These are phyloP conservation scores for Ustilaginoidea virens DNA, from an alignment of 2,329 filamentous ascomycete genomes.

Conservation along the genomic window DNA sequence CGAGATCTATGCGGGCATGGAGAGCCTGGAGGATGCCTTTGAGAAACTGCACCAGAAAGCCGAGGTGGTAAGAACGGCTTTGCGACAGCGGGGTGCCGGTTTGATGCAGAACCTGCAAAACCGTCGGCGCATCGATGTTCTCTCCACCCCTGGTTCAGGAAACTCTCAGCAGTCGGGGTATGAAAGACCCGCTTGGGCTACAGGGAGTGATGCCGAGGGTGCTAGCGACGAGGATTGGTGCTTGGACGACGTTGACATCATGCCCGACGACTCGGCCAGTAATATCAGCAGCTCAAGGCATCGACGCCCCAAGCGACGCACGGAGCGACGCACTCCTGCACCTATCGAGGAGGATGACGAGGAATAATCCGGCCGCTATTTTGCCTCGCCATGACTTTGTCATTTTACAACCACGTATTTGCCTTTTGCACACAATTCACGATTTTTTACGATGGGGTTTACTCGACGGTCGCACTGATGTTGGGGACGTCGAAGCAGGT, in stretches of 20 bases:
- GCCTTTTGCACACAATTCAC: too few species aligned
- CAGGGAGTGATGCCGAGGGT: conserved; percentile 29
- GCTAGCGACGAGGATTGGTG: conserved; percentile 42
- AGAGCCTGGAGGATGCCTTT: conserved; percentile 84
- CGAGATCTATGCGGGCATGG: conserved; percentile 89
- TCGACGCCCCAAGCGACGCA: conserved; percentile 49
- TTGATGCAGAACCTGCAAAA: conserved; percentile 49
- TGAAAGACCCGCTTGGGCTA: conserved; percentile 24
- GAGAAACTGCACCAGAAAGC: conserved; percentile 79
- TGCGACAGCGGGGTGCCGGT: conserved; percentile 72
- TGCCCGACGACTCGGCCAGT: conserved; percentile 67
- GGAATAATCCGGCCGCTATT: conserved; percentile 36
- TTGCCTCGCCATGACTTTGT: too few species aligned
- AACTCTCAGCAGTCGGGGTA: conserved; percentile 28
- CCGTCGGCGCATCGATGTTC: conserved; percentile 41
- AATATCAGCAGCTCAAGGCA: conserved; percentile 61
- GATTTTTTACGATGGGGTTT: too few species aligned
- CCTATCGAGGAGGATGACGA: conserved; percentile 59
- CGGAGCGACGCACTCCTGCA: conserved; percentile 55
- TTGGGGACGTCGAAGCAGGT: too few species aligned
- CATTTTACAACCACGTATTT: too few species aligned
- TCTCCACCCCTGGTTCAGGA: conserved; percentile 30
- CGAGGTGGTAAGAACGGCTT: conserved; percentile 59
- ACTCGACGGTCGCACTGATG: too few species aligned
- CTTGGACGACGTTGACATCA: conserved; percentile 44